phyloP scores from a whole-genome alignment of 1,139 yeast genomes.

The Kodamaea ohmeri region DNA sequence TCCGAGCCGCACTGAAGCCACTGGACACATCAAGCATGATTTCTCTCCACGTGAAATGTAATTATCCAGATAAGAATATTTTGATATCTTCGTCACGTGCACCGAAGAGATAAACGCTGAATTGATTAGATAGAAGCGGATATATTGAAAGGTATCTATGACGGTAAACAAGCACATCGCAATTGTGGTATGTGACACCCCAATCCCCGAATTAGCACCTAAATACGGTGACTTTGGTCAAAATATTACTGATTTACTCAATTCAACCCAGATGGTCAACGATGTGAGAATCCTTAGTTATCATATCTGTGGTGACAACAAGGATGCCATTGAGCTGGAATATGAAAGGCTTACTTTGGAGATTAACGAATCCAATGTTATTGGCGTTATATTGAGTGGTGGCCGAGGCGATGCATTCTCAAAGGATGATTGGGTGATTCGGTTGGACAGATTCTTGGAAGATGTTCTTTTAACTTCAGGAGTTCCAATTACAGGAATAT shows the following conservation, averaged over 20 bases:
- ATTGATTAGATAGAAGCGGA: too few species aligned
- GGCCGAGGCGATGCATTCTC: slow-evolving; percentile 60
- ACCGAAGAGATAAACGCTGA: too few species aligned
- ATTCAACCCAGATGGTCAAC: slow-evolving; percentile 1
- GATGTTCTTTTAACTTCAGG: slow-evolving; percentile 21
- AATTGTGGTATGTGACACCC: slow-evolving; percentile 47
- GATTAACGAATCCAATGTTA: slow-evolving; percentile 34
- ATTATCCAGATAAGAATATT: too few species aligned
- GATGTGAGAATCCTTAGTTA: slow-evolving; percentile 4
- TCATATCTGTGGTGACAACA: slow-evolving; percentile 8
- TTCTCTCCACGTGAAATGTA: too few species aligned
- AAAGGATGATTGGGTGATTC: slow-evolving; percentile 51
- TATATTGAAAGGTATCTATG: slow-evolving; percentile 9
- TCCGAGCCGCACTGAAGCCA: too few species aligned
- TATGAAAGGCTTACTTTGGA: slow-evolving; percentile 21
- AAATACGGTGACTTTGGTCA: slow-evolving; percentile 55
- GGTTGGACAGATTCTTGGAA: slow-evolving; percentile 44
- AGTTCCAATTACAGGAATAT: slow-evolving; percentile 60
- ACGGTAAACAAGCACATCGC: slow-evolving; percentile 33
- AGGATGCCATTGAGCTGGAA: slow-evolving; percentile 5
- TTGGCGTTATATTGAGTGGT: slow-evolving; percentile 61
- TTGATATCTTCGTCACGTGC: too few species aligned
- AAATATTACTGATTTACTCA: slow-evolving; percentile 34
- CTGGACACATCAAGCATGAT: too few species aligned
- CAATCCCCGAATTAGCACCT: slow-evolving; percentile 26